Evolutionary conservation across 306 rosid species (phyloP), one percentile per base, ranked within the genome.

Genomic region (Casuarina glauca): DNA sequence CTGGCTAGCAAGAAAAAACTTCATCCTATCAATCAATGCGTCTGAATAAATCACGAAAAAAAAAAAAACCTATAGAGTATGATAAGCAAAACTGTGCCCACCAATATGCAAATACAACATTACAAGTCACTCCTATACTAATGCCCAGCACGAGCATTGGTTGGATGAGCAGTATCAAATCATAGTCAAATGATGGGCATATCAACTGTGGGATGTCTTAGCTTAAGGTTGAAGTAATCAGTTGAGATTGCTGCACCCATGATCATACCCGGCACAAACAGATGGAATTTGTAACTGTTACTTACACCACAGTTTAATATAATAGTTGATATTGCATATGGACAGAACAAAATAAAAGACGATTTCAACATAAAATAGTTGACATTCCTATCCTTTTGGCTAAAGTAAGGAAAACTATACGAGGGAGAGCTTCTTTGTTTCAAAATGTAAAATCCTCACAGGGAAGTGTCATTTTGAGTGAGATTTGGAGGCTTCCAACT

Each of bases 91-190:
- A 92, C 74, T n/a, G 98, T 94, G 70, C 92, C 97, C 85, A 94
- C 98, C 98, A 92, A 73, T 94, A 97, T 20, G 98, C 89, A 80
- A 94, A 92, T 16, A 90, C 41, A 74, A 92, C 98, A 16, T 92
- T 94, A 84, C 90, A 92, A 53, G 87, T 81, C 57, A 94, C 98
- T 73, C 98, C 98, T 41, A 94, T 88, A 77, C 98, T 94, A 76
- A 94, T 90, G 19, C 98, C 98, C 72, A 92, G 85, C 97, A 94
- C 89, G 74, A 94, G 97, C 98, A 92, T 94, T 3, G 98, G 98
- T 80, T 92, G 97, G 75, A 94, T 83, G 44, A 94, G 93, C 69
- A 94, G 85, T 1, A 90, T 92, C 88, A 94, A 86, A 88, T 94
- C 97, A 80, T 94, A 94, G 82, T 92, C 97, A 12, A 26, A 92